These are phyloP conservation scores for Marchantia paleacea DNA, from an alignment of 225 moss, liverwort and hornwort species.

Conservation along the genomic window DNA sequence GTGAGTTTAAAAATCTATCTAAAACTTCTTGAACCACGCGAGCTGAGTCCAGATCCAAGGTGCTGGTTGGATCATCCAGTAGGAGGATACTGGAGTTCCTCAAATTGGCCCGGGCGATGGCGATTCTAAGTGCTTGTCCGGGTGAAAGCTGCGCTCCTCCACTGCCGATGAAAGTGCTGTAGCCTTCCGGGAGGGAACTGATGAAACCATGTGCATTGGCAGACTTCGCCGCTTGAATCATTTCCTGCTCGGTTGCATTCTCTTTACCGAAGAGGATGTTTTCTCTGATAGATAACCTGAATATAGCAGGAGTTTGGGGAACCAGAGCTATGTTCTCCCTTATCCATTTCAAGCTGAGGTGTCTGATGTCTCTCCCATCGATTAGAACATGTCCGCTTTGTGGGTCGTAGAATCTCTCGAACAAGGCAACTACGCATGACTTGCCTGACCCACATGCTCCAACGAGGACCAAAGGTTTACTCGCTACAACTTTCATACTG, in stretches of 20 bases:
- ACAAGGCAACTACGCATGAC: conserved; percentile 54
- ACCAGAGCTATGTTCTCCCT: conserved; percentile 58
- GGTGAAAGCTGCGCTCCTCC: conserved; percentile 63
- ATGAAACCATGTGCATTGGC: conserved; percentile 70
- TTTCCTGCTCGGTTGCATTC: conserved; percentile 47
- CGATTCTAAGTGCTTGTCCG: conserved; percentile 65
- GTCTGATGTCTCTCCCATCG: conserved; percentile 54
- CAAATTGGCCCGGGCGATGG: conserved; percentile 73
- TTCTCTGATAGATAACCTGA: conserved; percentile 48
- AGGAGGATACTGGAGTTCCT: conserved; percentile 62
- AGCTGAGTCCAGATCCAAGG: conserved; percentile 61
- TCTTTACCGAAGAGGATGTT: conserved; percentile 58
- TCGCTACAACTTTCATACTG: conserved; percentile 28
- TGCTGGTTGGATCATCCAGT: conserved; percentile 68
- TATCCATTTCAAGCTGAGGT: conserved; percentile 44
- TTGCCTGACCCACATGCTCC: conserved; percentile 74
- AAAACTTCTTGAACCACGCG: conserved; percentile 63
- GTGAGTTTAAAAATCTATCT: conserved; percentile 46
- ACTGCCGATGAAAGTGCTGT: conserved; percentile 54
- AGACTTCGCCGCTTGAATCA: conserved; percentile 53
- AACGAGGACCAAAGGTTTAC: conserved; percentile 58
- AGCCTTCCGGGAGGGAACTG: conserved; percentile 56
- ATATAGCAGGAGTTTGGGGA: conserved; percentile 66
- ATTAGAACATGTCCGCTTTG: conserved; percentile 49
- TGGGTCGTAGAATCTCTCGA: conserved; percentile 70